These are phyloP conservation scores for Calamus simplicifolius DNA, from an alignment of 176 grass and related monocot genomes.

Conservation along the genomic window DNA sequence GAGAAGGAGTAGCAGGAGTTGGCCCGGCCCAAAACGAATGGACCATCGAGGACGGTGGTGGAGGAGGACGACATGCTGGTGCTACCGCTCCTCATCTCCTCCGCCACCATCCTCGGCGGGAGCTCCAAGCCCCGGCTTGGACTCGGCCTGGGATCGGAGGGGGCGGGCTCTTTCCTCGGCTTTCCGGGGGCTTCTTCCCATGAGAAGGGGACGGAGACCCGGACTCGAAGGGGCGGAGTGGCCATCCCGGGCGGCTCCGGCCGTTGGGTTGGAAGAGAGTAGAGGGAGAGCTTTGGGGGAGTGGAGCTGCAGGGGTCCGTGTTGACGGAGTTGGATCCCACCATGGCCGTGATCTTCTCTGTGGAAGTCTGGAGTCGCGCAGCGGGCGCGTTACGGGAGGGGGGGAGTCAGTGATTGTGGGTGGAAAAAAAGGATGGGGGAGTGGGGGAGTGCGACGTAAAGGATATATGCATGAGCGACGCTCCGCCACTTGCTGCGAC, in stretches of 20 bases:
- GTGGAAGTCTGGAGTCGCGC: too few relatives aligned
- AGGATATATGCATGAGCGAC: too few relatives aligned
- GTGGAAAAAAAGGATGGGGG: too few relatives aligned
- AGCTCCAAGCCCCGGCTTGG: conserved; percentile 32
- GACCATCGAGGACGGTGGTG: not conserved
- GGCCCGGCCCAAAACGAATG: not conserved
- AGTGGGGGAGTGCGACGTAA: too few relatives aligned
- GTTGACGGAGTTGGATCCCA: too few relatives aligned
- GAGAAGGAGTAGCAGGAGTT: not conserved
- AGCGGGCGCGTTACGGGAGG: too few relatives aligned
- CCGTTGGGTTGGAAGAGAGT: conserved; percentile 6
- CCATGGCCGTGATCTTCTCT: too few relatives aligned
- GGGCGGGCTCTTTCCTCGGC: conserved; percentile 23
- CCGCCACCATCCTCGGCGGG: conserved; percentile 45
- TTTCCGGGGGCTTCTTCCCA: conserved; percentile 73
- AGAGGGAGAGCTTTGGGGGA: conserved; percentile 9
- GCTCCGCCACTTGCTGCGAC: too few relatives aligned
- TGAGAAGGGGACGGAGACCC: conserved; percentile 47
- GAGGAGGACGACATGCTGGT: not conserved
- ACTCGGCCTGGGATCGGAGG: not conserved
- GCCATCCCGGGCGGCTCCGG: conserved; percentile 11
- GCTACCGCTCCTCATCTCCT: not conserved
- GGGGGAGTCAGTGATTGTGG: too few relatives aligned
- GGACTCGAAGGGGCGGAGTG: conserved; percentile 33
- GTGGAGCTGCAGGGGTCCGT: not conserved